Conservation (phyloP, 208 protist species). For the Acanthamoeba culbertsoni region DNA sequence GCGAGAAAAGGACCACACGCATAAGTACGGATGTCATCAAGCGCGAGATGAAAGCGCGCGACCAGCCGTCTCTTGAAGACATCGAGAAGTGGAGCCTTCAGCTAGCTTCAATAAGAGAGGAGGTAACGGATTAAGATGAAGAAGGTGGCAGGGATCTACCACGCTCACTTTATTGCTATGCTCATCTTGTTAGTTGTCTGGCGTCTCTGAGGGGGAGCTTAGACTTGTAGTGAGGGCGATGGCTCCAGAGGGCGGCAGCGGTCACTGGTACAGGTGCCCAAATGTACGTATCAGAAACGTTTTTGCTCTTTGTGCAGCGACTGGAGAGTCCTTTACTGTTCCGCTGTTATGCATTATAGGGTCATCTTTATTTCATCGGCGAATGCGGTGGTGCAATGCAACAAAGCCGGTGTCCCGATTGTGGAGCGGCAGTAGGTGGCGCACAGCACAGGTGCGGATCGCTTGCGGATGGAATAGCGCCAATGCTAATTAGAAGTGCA, state of each 20-base stretch:
- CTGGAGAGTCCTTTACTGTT: too few species aligned
- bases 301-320: constrained; percentile 59
- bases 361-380: constrained; percentile 76
- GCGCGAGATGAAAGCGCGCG: background rate
- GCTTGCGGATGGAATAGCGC: background rate
- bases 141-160: background rate
- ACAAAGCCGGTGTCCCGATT: constrained; percentile 69
- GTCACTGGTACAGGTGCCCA: constrained; percentile 29
- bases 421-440: constrained; percentile 68
- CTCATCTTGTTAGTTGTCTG: background rate
- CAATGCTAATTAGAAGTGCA: background rate
- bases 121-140: background rate
- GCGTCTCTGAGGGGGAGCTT: background rate
- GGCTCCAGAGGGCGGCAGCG: constrained; percentile 8
- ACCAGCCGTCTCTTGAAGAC: background rate
- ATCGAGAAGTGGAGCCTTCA: background rate
- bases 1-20: background rate
- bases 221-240: constrained; percentile 6
- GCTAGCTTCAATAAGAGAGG: background rate
- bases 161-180: background rate
- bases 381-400: constrained; percentile 82
- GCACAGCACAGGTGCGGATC: background rate
- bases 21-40: background rate
- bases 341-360: too few species aligned
- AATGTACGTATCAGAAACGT: background rate